phyloP scores from a whole-genome alignment of 148 eudicot species.

The Nepenthes gracilis region DNA sequence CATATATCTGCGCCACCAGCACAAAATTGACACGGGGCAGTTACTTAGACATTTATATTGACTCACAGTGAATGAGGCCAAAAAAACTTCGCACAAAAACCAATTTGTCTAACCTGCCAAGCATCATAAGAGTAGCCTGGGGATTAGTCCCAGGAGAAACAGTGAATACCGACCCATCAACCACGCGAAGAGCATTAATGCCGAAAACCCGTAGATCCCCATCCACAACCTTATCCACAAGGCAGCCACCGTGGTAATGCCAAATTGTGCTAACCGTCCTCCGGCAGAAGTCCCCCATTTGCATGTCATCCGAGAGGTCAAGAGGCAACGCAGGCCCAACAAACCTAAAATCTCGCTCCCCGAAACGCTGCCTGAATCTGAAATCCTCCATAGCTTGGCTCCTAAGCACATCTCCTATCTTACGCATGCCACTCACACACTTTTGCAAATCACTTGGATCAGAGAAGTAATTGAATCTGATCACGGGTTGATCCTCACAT shows the following conservation, averaged over 20 bases:
- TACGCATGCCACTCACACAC: conserved; percentile 71
- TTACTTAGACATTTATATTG: neutral
- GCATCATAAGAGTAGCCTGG: conserved; percentile 85
- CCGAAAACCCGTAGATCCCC: conserved; percentile 56
- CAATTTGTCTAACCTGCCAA: conserved; percentile 52
- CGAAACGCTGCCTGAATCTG: conserved; percentile 39
- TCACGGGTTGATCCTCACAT: conserved; percentile 54
- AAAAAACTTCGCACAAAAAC: neutral
- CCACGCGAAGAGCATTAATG: conserved; percentile 46
- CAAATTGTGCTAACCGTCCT: conserved; percentile 73
- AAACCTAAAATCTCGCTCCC: conserved; percentile 50
- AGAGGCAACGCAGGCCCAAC: conserved; percentile 65
- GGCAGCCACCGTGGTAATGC: conserved; percentile 97
- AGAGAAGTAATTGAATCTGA: conserved; percentile 73
- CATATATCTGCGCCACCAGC: conserved; percentile 36
- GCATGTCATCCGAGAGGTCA: conserved; percentile 36
- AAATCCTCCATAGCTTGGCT: conserved; percentile 57
- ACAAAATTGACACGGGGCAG: neutral
- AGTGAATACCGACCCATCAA: conserved; percentile 68
- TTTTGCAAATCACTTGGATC: conserved; percentile 53
- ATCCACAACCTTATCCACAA: conserved; percentile 82
- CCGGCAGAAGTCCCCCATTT: conserved; percentile 68
- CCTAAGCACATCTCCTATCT: conserved; percentile 46
- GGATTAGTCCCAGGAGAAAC: conserved; percentile 94
- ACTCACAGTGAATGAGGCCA: conserved; percentile 1